Conservation (phyloP, 164 flowering plant species). For the Litsea cubeba region DNA sequence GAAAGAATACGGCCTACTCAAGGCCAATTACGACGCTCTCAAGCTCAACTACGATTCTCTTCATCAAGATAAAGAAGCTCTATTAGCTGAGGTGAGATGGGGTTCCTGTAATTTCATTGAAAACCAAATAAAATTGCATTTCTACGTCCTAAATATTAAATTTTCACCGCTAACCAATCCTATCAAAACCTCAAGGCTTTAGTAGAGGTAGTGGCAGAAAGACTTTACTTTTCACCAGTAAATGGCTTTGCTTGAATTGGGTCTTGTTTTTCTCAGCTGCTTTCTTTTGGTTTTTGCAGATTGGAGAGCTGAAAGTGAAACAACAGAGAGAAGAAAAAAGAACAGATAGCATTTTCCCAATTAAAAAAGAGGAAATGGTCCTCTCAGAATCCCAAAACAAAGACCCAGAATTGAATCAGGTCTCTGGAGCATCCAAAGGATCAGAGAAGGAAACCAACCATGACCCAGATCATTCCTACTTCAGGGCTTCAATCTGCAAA, state of each 20-base stretch:
- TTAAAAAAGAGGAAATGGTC: constrained; percentile 25
- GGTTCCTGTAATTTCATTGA: background rate
- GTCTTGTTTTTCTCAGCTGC: background rate
- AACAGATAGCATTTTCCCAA: constrained; percentile 7
- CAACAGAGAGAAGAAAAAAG: constrained; percentile 10
- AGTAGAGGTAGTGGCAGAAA: too few relatives aligned
- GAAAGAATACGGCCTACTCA: constrained; percentile 34
- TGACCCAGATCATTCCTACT: constrained; percentile 13
- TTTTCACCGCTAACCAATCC: too few relatives aligned
- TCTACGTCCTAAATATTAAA: background rate
- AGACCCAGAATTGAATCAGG: constrained; percentile 9
- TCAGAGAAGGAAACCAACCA: background rate
- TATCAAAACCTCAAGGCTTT: too few relatives aligned
- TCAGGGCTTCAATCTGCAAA: constrained; percentile 17
- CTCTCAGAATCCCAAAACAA: constrained; percentile 11
- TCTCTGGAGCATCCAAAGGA: constrained; percentile 3
- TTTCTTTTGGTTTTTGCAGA: constrained; percentile 7
- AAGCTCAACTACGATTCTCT: constrained; percentile 24
- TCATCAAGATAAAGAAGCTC: constrained; percentile 29
- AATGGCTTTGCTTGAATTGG: background rate
- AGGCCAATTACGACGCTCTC: constrained; percentile 33
- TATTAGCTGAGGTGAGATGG: constrained; percentile 26
- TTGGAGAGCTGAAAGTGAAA: constrained; percentile 22
- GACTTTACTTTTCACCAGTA: background rate
- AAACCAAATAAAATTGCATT: background rate